A percentile compares a stretch with the other conserved stretches of the same genome.
Conservation (phyloP, 495 filamentous ascomycete genomes). For the Penicillium samsonianum region DNA sequence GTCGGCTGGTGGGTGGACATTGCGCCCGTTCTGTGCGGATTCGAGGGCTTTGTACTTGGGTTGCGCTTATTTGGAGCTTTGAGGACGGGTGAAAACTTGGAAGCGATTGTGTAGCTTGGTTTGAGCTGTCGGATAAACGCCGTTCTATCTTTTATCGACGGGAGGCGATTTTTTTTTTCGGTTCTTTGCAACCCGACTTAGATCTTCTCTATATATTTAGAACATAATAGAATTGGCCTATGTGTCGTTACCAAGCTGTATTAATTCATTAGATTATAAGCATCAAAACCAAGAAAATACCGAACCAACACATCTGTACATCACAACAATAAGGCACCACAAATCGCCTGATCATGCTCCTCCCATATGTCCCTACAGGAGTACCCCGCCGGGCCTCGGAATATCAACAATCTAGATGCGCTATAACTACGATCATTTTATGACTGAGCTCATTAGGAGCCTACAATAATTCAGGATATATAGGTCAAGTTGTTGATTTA, state of each 20-base stretch:
- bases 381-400: constrained; percentile 12
- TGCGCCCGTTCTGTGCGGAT: background rate
- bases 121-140: background rate
- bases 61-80: background rate
- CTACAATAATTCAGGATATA: constrained; percentile 1
- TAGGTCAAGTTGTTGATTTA: constrained; percentile 28
- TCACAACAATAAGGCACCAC: too few relatives aligned
- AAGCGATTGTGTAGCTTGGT: background rate
- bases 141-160: background rate
- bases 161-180: background rate
- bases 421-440: background rate
- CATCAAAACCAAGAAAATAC: too few relatives aligned
- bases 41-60: background rate
- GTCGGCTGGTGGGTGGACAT: constrained; percentile 35
- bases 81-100: background rate
- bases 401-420: background rate
- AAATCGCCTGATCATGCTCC: too few relatives aligned
- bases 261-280: background rate
- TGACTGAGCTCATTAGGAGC: background rate
- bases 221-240: background rate
- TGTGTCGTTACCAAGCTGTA: background rate
- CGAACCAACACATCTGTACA: too few relatives aligned
- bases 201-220: background rate
- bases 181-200: background rate
- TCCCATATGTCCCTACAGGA: constrained; percentile 20